phyloP scores from a whole-genome alignment of 2,329 filamentous ascomycete species.

The Microsporum canis region DNA sequence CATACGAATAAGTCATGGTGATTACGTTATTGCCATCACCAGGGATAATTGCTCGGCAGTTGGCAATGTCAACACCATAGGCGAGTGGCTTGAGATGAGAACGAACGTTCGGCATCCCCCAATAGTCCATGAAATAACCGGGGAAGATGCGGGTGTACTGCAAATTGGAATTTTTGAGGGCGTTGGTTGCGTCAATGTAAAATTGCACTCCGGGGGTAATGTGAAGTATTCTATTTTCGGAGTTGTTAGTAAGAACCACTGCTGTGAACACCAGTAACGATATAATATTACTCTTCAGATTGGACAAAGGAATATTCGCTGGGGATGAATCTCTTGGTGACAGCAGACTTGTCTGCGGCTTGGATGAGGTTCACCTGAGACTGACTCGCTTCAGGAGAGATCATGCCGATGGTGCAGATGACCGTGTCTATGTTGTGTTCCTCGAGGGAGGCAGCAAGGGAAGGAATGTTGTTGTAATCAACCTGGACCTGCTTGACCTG shows the following conservation, averaged over 20 bases:
- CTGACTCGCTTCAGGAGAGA: background rate
- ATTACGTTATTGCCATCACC: background rate
- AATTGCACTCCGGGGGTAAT: background rate
- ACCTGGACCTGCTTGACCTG: background rate
- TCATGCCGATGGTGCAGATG: constrained; percentile 1
- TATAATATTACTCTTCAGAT: background rate
- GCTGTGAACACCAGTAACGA: background rate
- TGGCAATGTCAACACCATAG: background rate
- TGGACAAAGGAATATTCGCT: background rate
- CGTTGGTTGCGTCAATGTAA: background rate
- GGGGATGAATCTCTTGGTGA: background rate
- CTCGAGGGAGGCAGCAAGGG: background rate
- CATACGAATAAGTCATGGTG: background rate
- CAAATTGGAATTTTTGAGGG: background rate
- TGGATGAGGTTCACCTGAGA: constrained; percentile 4
- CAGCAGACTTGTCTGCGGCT: background rate
- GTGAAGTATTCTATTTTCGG: background rate
- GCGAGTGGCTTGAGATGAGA: background rate
- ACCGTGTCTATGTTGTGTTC: background rate
- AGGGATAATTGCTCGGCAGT: background rate
- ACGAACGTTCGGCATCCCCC: background rate
- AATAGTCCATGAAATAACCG: constrained; percentile 2
- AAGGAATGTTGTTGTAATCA: background rate
- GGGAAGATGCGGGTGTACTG: background rate
- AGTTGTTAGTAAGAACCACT: background rate